Base-by-base conservation (phyloP, 768 basidiomycete species). In the Phlebiopsis flavidoalba region DNA sequence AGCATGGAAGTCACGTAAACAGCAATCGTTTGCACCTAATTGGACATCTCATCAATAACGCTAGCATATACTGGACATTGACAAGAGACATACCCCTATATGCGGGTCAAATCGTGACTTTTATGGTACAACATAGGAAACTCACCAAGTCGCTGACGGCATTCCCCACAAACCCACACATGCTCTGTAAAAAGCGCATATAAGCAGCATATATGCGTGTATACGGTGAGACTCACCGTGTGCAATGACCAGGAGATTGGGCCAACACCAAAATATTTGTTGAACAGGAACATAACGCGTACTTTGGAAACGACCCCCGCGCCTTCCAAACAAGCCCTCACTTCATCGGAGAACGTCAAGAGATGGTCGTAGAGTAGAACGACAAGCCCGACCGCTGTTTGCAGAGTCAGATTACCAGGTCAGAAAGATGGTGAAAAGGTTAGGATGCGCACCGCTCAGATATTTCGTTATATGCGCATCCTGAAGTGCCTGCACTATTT, bases 291-390 rank as follows among this genome's bases (percentile, higher is more conserved):
- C n/a, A n/a, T n/a, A n/a, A 79, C 1, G 75, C 65, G 47, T 74
- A 60, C 55, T 79, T 81, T 0, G 73, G 69, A 22, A 73, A 67
- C 0, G 74, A 75, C 56, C 64, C 64, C 53, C 69, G 72, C 0
- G 78, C 75, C 17, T 60, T 66, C 78, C 79, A 81, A 19, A 80
- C 70, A 52, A 74, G 70, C 40, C n/a, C 69, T 60, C 31, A 80
- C 70, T 63, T 80, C 80, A 37, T 78, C 74, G 6, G 65, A 60
- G 24, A 80, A 68, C 2, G 77, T 73, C 36, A 80, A 60, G 24
- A 73, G 21, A 56, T 80, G 77, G 62, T 81, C 77, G 60, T 79
- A 80, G 4, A 80, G 52, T 7, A 79, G 61, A 14, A 74, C 63
- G 4, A 64, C 64, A 22, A 76, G 62, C 15, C 74, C 75, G 17